These are phyloP conservation scores for Aspergillus intermedius DNA, from an alignment of 2,329 filamentous ascomycete genomes.

Conservation along the genomic window DNA sequence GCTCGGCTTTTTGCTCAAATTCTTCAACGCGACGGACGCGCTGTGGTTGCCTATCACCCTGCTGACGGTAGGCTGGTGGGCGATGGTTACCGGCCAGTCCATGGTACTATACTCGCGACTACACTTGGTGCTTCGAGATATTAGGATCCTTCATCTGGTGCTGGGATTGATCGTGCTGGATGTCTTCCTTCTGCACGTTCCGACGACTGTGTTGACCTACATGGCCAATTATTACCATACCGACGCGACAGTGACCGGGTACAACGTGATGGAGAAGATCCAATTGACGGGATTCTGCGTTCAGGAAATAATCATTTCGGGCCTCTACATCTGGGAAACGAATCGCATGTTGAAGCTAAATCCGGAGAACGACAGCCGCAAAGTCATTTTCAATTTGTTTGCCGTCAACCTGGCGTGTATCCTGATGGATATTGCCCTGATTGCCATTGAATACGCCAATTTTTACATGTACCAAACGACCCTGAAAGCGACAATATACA, in stretches of 20 bases:
- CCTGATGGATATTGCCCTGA: constrained; percentile 39
- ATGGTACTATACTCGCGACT: constrained; percentile 56
- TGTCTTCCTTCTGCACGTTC: constrained; percentile 46
- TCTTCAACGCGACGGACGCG: constrained; percentile 16
- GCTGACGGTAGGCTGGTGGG: constrained; percentile 47
- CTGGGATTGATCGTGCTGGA: constrained; percentile 54
- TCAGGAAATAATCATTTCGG: constrained; percentile 41
- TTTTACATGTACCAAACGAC: constrained; percentile 35
- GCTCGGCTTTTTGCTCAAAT: constrained; percentile 23
- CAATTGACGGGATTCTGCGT: constrained; percentile 36
- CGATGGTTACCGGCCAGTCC: constrained; percentile 55
- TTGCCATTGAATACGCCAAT: constrained; percentile 35
- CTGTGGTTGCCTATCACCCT: constrained; percentile 26
- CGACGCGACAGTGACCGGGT: constrained; percentile 12
- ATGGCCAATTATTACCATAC: constrained; percentile 22
- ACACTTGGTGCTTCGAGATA: constrained; percentile 49
- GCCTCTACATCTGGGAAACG: constrained; percentile 48
- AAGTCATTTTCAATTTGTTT: constrained; percentile 49
- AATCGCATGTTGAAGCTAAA: constrained; percentile 30
- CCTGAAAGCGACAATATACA: constrained; percentile 31
- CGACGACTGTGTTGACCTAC: constrained; percentile 49
- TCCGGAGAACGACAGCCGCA: constrained; percentile 19
- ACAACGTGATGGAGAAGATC: constrained; percentile 28
- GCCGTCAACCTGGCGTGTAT: constrained; percentile 45
- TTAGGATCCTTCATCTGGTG: constrained; percentile 40